These are phyloP conservation scores for Calvatia gigantea DNA, from an alignment of 768 basidiomycete genomes.

Conservation along the genomic window DNA sequence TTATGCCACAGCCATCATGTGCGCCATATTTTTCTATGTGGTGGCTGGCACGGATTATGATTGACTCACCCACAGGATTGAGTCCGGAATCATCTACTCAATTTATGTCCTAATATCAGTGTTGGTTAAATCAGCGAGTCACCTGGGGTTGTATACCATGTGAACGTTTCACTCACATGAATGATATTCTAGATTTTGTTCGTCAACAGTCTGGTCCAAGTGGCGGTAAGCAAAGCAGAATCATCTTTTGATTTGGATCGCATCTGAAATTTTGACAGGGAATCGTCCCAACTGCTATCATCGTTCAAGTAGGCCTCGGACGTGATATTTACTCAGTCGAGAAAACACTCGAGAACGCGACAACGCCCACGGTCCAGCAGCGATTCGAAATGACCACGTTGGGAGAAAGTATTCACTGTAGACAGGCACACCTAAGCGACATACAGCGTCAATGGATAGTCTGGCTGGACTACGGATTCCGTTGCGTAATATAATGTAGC, in stretches of 20 bases:
- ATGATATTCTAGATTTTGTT: not conserved
- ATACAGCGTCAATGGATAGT: too few species aligned
- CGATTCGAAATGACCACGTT: not conserved
- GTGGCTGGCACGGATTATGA: not conserved
- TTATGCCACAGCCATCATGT: not conserved
- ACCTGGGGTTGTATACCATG: not conserved
- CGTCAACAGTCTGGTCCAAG: not conserved
- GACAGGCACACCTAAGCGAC: too few species aligned
- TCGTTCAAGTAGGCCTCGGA: constrained; percentile 1
- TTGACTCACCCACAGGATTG: not conserved
- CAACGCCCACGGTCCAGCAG: not conserved
- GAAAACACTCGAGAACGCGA: not conserved
- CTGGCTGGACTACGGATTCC: too few species aligned
- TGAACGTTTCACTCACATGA: not conserved
- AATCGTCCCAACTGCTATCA: not conserved
- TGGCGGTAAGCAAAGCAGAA: not conserved
- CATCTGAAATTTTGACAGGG: too few species aligned
- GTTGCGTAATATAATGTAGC: too few species aligned
- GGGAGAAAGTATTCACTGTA: not conserved
- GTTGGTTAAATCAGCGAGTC: not conserved
- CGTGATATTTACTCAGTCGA: not conserved
- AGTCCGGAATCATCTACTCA: not conserved
- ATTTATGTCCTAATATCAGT: not conserved
- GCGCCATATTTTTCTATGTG: not conserved
- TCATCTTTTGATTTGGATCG: not conserved